These are phyloP conservation scores for Xylaria flabelliformis DNA, from an alignment of 495 filamentous ascomycete species.

Conservation along the genomic window DNA sequence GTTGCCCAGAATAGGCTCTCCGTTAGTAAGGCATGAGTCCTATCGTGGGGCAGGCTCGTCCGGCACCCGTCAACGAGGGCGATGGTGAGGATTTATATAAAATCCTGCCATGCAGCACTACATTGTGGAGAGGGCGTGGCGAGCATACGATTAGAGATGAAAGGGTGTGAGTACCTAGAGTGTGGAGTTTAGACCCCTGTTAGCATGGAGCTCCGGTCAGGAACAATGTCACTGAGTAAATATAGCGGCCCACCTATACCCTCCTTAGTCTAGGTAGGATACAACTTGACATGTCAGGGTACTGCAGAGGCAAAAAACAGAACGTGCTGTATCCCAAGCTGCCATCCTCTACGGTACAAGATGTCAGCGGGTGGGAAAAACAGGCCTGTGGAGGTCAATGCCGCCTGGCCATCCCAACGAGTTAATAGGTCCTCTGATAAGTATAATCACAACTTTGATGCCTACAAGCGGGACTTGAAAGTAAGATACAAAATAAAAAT, in stretches of 20 bases:
- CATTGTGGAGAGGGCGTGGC: constrained; percentile 40
- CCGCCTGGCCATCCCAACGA: constrained; percentile 33
- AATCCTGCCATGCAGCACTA: constrained; percentile 37
- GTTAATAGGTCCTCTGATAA: constrained; percentile 33
- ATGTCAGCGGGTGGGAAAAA: constrained; percentile 36
- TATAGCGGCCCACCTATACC: constrained; percentile 38
- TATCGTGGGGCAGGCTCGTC: constrained; percentile 31
- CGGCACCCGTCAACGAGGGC: constrained; percentile 36
- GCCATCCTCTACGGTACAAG: constrained; percentile 19
- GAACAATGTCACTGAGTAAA: constrained; percentile 34
- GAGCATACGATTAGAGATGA: constrained; percentile 37
- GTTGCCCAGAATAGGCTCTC: constrained; percentile 14
- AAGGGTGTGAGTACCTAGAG: constrained; percentile 37
- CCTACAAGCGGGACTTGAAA: constrained; percentile 17
- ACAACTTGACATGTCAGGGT: constrained; percentile 37
- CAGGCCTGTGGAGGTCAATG: constrained; percentile 42
- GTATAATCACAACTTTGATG: background rate
- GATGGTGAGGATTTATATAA: constrained; percentile 43
- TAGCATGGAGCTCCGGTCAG: constrained; percentile 36
- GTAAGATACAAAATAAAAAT: background rate
- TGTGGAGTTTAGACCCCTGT: constrained; percentile 43
- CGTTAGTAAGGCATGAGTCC: constrained; percentile 19
- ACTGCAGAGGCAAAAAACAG: constrained; percentile 35
- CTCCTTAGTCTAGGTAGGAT: constrained; percentile 35
- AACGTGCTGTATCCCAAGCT: constrained; percentile 36